Percentiles rank a stretch among this genome's conserved stretches.
phyloP scores from a whole-genome alignment of 2,329 filamentous ascomycete species.

The Fusarium begoniae region DNA sequence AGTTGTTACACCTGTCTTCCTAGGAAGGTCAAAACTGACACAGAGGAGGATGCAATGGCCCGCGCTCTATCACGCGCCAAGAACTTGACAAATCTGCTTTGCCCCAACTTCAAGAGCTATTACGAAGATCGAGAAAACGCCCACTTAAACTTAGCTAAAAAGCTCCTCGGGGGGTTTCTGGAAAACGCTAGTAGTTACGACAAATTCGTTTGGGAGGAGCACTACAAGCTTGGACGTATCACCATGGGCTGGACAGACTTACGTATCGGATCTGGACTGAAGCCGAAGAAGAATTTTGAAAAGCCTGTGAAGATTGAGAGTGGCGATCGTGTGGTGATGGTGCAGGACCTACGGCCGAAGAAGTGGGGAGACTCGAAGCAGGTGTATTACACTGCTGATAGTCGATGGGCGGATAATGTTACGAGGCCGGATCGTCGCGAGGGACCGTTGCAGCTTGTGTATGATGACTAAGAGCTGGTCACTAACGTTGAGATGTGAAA shows the following conservation, averaged over 20 bases:
- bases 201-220: neutral
- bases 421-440: accelerated
- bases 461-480: neutral
- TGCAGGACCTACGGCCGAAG: accelerated
- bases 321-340: neutral
- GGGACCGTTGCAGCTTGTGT: neutral
- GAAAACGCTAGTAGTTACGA: accelerated
- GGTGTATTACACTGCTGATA: neutral
- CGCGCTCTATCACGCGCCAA: neutral
- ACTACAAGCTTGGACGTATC: neutral
- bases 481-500: neutral
- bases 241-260: neutral
- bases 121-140: accelerated
- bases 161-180: neutral
- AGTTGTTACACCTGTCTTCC: accelerated
- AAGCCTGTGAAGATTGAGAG: neutral
- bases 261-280: accelerated
- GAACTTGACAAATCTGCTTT: neutral
- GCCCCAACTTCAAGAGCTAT: neutral
- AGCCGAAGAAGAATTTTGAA: neutral
- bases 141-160: accelerated
- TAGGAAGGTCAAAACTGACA: neutral
- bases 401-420: neutral
- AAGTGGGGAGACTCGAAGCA: neutral
- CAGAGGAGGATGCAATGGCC: neutral